These are phyloP conservation scores for Fusarium tricinctum DNA, from an alignment of 2,329 filamentous ascomycete genomes.

Conservation along the genomic window DNA sequence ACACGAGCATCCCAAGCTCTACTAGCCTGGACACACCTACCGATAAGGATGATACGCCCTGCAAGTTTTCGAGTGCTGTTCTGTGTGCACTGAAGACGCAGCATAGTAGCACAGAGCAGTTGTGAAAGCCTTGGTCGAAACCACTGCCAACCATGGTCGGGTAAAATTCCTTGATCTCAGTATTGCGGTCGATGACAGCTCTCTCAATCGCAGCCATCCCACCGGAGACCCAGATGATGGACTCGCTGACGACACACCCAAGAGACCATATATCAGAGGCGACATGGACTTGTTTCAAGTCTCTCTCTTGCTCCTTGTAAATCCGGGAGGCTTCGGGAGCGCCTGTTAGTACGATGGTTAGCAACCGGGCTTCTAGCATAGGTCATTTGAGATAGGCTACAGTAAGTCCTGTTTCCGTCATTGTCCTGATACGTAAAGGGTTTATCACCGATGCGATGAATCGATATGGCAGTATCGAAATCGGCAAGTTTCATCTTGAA, in stretches of 20 bases:
- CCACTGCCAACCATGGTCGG: no score
- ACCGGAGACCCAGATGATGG: constrained; percentile 18
- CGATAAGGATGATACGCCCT: no score
- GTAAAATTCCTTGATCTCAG: no score
- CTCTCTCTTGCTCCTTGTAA: not conserved
- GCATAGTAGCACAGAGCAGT: no score
- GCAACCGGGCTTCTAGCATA: rapidly evolving
- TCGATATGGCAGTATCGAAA: constrained; percentile 19
- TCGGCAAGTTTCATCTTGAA: constrained; percentile 32
- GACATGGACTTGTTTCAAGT: not conserved
- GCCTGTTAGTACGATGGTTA: constrained; percentile 1
- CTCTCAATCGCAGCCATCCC: constrained; percentile 8
- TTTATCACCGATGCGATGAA: not conserved
- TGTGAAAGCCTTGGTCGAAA: no score
- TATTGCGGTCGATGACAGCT: not conserved
- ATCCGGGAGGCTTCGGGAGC: constrained; percentile 24
- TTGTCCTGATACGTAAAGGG: constrained; percentile 4
- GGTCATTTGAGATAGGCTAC: not conserved
- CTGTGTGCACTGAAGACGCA: no score
- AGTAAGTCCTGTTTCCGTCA: constrained; percentile 27
- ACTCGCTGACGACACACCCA: constrained; percentile 32
- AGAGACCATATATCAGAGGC: constrained; percentile 35
- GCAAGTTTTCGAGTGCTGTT: no score
- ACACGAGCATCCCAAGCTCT: not conserved
- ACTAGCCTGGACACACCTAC: no score